These are phyloP conservation scores for Ophiostoma fasciatum DNA, from an alignment of 2,329 filamentous ascomycete species.

Conservation along the genomic window DNA sequence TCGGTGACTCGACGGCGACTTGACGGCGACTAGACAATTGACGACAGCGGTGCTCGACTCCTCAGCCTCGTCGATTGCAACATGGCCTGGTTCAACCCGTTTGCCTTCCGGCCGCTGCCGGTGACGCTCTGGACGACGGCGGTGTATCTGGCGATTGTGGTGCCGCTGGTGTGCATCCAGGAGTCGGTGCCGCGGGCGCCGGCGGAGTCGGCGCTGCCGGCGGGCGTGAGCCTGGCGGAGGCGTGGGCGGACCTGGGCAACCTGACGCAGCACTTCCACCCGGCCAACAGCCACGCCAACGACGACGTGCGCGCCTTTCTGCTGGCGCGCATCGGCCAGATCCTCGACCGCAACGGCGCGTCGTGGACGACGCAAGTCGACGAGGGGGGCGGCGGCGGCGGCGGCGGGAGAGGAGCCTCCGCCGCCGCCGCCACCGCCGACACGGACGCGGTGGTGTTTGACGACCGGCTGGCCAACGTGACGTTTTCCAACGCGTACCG, in stretches of 20 bases:
- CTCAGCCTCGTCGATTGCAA: neutral
- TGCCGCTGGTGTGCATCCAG: conserved; percentile 59
- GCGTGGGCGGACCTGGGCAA: conserved; percentile 73
- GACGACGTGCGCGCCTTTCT: conserved; percentile 68
- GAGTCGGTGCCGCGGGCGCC: conserved; percentile 59
- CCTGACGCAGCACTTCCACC: conserved; percentile 65
- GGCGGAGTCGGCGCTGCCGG: conserved; percentile 27
- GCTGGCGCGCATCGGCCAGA: conserved; percentile 52
- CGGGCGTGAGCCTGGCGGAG: conserved; percentile 66
- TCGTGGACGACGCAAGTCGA: conserved; percentile 26
- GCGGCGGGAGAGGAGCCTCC: neutral
- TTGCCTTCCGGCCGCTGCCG: conserved; percentile 66
- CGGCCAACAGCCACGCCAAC: conserved; percentile 76
- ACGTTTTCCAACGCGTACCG: conserved; percentile 39
- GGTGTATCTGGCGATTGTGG: conserved; percentile 64
- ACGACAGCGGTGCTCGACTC: neutral
- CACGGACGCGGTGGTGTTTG: conserved; percentile 46
- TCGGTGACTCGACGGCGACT: too few relatives aligned
- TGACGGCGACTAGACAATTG: neutral
- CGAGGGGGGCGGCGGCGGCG: neutral
- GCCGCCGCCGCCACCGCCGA: neutral
- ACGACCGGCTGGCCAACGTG: conserved; percentile 66
- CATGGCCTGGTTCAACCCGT: conserved; percentile 28
- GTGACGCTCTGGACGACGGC: conserved; percentile 67
- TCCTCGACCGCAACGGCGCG: conserved; percentile 47